Base-by-base conservation (phyloP, 2,329 filamentous ascomycete species). In the Diaporthe citri region DNA sequence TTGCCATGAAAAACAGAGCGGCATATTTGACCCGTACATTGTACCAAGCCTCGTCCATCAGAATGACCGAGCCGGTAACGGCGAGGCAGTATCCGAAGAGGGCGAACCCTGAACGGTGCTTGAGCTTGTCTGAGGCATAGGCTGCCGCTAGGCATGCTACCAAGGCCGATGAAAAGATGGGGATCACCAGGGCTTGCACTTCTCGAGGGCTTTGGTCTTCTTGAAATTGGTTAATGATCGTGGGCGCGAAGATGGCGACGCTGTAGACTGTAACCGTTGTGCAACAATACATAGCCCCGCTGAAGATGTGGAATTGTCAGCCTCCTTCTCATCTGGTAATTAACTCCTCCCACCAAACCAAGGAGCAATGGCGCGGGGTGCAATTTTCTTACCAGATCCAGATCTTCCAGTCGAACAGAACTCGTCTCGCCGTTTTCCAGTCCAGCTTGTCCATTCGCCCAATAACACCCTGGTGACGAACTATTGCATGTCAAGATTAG, bases 381-480 rank as follows among this genome's bases (percentile, higher is more conserved):
- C 57, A 41, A 60, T 20, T 22, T n/a, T 4, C 22, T 62, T 62
- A 43, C 57, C 57, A 62, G 57, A 62, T 62, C 57, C 57, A 62
- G 36, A 62, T 15, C 36, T 62, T 62, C 57, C 57, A 62, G n/a
- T 62, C 57, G 36, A 62, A 28, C 36, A 62, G 1, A 28, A 62
- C 57, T 41, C 57, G 57, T 62, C 57, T 62, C 57, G 57, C 57
- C 36, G 57, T 43, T 41, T 62, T 62, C 57, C 57, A 62, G 57
- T 62, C 57, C 36, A 62, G 36, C 57, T 41, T 43, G 57, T 62
- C 57, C 57, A 62, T 62, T 28, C 36, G 36, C 36, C 57, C 57
- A 28, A 43, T 62, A 43, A 62, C 57, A 43, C 57, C 57, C 36
- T 62, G 57, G 57, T 17, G 36, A 41, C 57, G 57, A 62, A 62